These are phyloP conservation scores for Arthrobotrys iridis DNA, from an alignment of 2,329 filamentous ascomycete species.

Conservation along the genomic window DNA sequence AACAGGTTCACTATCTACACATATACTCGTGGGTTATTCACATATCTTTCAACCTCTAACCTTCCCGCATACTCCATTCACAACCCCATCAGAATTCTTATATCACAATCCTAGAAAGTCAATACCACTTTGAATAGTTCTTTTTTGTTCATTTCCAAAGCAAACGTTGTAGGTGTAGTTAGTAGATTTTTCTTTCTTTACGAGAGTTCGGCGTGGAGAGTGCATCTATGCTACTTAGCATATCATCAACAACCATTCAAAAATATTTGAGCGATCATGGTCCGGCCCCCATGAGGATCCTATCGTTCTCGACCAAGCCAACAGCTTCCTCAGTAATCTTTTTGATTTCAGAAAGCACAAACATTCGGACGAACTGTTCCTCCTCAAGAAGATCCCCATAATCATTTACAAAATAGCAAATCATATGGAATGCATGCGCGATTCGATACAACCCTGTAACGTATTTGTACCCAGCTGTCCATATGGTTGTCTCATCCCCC, in stretches of 20 bases:
- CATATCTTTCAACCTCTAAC: background rate
- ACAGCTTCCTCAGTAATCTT: slow-evolving; percentile 20
- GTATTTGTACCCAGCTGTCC: slow-evolving; percentile 35
- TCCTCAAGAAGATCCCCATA: slow-evolving; percentile 12
- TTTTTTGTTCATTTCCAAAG: too few relatives aligned
- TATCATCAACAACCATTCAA: too few relatives aligned
- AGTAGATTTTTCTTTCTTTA: too few relatives aligned
- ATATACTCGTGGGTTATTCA: too few relatives aligned
- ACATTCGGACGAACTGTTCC: slow-evolving; percentile 2
- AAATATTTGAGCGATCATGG: too few relatives aligned
- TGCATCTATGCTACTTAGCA: too few relatives aligned
- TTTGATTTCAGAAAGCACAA: slow-evolving; percentile 1
- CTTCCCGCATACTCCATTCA: background rate
- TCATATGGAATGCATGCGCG: slow-evolving; percentile 14
- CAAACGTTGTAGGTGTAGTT: too few relatives aligned
- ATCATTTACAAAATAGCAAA: slow-evolving; percentile 14
- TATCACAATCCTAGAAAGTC: too few relatives aligned
- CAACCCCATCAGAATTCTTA: too few relatives aligned
- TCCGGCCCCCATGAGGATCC: background rate
- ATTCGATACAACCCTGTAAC: slow-evolving; percentile 30
- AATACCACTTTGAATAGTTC: too few relatives aligned
- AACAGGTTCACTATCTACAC: too few relatives aligned
- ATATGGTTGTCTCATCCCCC: slow-evolving; percentile 16
- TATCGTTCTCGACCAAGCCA: background rate
- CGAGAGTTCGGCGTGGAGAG: too few relatives aligned